Evolutionary conservation across 208 protist species (phyloP).

Genomic region (Willaertia magna): DNA sequence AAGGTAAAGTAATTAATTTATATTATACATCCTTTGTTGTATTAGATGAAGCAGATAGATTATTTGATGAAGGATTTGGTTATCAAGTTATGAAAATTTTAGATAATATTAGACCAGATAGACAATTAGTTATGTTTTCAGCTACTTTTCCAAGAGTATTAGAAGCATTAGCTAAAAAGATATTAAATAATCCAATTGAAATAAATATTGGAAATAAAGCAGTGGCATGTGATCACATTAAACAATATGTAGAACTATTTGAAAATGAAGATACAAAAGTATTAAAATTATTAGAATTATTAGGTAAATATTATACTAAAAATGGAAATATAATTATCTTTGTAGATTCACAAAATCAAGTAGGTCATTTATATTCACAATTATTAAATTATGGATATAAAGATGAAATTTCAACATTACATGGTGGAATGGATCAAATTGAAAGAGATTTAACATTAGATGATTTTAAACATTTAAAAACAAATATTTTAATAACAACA

Average conservation of each 20-base stretch:
- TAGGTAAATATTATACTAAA: slow-evolving; percentile 52
- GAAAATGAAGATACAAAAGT: slow-evolving; percentile 52
- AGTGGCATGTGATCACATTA: slow-evolving; percentile 62
- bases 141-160: slow-evolving; percentile 75
- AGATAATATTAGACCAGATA: slow-evolving; percentile 63
- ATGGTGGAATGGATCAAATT: slow-evolving; percentile 72
- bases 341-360: slow-evolving; percentile 65
- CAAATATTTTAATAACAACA: slow-evolving; percentile 69
- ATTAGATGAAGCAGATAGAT: slow-evolving; percentile 78
- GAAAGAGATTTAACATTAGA: slow-evolving; percentile 69
- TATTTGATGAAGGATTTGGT: slow-evolving; percentile 82
- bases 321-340: slow-evolving; percentile 69
- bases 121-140: slow-evolving; percentile 65
- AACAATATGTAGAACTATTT: slow-evolving; percentile 72
- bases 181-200: slow-evolving; percentile 58
- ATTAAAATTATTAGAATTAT: slow-evolving; percentile 59
- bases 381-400: slow-evolving; percentile 58
- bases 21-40: slow-evolving; percentile 59
- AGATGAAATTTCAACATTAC: slow-evolving; percentile 53
- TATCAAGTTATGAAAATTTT: slow-evolving; percentile 73
- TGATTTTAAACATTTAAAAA: slow-evolving; percentile 58
- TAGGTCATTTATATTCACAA: slow-evolving; percentile 59
- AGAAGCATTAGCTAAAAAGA: slow-evolving; percentile 46
- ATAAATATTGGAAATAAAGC: slow-evolving; percentile 66
- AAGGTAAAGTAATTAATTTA: slow-evolving; percentile 46